phyloP scores from a whole-genome alignment of 768 basidiomycete species.

The Termitomyces sp. region DNA sequence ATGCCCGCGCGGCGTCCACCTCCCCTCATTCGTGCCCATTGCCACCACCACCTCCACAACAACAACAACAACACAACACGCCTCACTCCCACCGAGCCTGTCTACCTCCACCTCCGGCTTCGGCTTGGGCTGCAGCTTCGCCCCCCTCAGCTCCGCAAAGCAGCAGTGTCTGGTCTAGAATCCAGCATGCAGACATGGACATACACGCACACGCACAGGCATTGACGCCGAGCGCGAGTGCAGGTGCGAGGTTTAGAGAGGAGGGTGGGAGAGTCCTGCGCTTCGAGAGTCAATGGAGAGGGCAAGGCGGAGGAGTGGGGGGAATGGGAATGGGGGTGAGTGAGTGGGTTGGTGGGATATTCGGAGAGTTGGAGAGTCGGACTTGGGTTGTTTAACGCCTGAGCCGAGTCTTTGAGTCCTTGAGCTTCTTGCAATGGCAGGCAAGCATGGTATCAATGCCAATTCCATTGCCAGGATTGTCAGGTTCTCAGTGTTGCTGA shows the following conservation, averaged over 20 bases:
- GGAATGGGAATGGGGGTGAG: too few species aligned
- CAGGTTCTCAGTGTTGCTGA: too few species aligned
- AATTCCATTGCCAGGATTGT: too few species aligned
- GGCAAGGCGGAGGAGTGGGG: conserved; percentile 27
- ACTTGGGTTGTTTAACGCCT: too few species aligned
- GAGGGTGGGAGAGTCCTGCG: conserved; percentile 64
- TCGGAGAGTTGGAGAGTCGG: too few species aligned
- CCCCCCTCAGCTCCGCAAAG: conserved; percentile 5
- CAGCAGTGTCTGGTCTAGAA: conserved; percentile 14
- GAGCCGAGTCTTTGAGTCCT: too few species aligned
- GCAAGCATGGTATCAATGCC: too few species aligned
- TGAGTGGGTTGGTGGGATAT: too few species aligned
- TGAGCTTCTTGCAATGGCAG: too few species aligned
- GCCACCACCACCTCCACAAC: too few species aligned
- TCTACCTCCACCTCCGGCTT: not conserved
- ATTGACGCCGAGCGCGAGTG: conserved; percentile 15
- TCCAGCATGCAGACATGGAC: conserved; percentile 23
- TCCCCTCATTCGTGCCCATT: conserved; percentile 14
- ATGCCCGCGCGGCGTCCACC: conserved; percentile 18
- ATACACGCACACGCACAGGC: too few species aligned
- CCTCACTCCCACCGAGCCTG: conserved; percentile 20
- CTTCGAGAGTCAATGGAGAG: conserved; percentile 67
- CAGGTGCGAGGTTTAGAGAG: too few species aligned
- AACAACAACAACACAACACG: conserved; percentile 10
- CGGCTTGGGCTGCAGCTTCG: conserved; percentile 3